phyloP scores from a whole-genome alignment of 139 green algal genomes.

The Chlamydomonas sphaeroides region DNA sequence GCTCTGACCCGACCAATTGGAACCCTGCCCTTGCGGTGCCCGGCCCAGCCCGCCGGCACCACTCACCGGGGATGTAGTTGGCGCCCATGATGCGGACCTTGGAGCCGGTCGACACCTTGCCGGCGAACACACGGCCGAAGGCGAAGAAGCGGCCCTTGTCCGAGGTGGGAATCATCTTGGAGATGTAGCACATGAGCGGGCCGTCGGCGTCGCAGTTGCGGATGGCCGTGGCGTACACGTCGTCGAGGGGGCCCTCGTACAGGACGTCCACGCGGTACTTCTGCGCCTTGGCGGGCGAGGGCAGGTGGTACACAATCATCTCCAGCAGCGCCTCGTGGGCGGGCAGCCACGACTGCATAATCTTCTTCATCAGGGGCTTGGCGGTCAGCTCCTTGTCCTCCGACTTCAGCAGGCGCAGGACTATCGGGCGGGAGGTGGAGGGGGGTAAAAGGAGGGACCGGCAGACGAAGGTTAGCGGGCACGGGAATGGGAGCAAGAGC shows the following conservation, averaged over 20 bases:
- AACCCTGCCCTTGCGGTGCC: neutral
- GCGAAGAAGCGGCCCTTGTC: slow-evolving; percentile 99
- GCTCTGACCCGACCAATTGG: too few species aligned
- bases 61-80: slow-evolving; percentile 95
- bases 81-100: slow-evolving; percentile 99
- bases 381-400: slow-evolving; percentile 94
- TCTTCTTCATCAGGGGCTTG: slow-evolving; percentile 95
- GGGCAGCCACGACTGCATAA: slow-evolving; percentile 95
- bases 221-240: slow-evolving; percentile 93
- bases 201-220: slow-evolving; percentile 95
- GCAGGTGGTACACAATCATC: slow-evolving; percentile 98
- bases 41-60: neutral
- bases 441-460: too few species aligned
- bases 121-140: slow-evolving; percentile 98
- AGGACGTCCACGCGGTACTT: slow-evolving; percentile 97
- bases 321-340: slow-evolving; percentile 95
- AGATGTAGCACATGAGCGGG: slow-evolving; percentile 99
- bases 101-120: slow-evolving; percentile 88
- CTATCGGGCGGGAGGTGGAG: too few species aligned
- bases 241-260: slow-evolving; percentile 98
- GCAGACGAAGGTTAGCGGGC: too few species aligned
- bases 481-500: too few species aligned
- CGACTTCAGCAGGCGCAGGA: slow-evolving; percentile 84
- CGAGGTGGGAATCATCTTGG: slow-evolving; percentile 98
- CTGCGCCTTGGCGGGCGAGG: slow-evolving; percentile 87